Evolutionary conservation across 2,329 filamentous ascomycete species (phyloP), one percentile per base, ranked within the genome.

Genomic region (Penicillium sp.): DNA sequence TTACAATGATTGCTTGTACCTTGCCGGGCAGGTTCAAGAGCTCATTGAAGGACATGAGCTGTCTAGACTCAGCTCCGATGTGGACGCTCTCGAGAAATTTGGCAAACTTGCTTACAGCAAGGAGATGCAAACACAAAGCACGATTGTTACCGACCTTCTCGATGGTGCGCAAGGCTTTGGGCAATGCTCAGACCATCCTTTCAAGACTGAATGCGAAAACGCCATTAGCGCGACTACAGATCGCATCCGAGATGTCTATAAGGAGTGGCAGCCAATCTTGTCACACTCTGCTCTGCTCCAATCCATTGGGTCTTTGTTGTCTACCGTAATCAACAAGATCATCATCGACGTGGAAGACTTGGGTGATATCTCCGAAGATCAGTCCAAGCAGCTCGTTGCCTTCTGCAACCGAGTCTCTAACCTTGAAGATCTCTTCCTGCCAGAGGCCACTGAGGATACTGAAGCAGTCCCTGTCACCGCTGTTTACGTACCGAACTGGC

Each of bases 41-140:
- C 76, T 87, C 57, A 73, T 81, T 12, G 72, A 76, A n/a, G 73
- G 80, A 37, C 77, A 82, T 62, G 72, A 78, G 31, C 68, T 79
- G n/a, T 71, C 83, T 1, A 80, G 79, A 38, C 74, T 88, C n/a
- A 77, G 80, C 35, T 67, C 78, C 14, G 85, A 88, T 66, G 78
- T 85, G 58, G 81, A 82, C 58, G 77, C 81, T 0, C 79, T 88
- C 20, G 82, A 87, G 59, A 81, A 77, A 52, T 88, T 87, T 63
- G 85, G 84, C 45, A 86, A 85, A 69, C 73, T 83, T 34, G 84
- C 85, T 1, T 89, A 89, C 65, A 82, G 83, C 61, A 82, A 82
- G 56, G 86, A 88, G 71, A 87, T 89, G 84, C 85, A 88, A 56
- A 83, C 82, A 2, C 86, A 89, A 65, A 79, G 85, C 55, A 87